phyloP scores from a whole-genome alignment of 345 rosid species.

The Citrus maxima region DNA sequence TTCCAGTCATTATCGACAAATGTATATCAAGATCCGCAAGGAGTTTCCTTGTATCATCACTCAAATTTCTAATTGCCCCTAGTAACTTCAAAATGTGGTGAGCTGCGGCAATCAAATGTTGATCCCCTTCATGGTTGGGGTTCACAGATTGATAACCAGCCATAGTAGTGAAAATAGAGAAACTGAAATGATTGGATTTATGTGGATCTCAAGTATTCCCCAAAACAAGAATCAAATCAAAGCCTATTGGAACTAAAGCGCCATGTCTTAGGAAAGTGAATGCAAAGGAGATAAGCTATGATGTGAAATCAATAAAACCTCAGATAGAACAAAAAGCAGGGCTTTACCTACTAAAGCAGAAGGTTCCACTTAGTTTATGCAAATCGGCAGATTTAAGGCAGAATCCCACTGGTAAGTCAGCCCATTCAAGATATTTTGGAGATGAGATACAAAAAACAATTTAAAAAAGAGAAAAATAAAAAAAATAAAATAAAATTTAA shows the following conservation, averaged over 20 bases:
- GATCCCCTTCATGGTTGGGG: constrained; percentile 47
- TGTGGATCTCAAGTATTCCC: background rate
- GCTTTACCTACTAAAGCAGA: background rate
- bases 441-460: background rate
- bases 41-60: constrained; percentile 41
- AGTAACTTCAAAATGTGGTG: constrained; percentile 58
- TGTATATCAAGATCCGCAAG: constrained; percentile 48
- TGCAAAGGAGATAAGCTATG: background rate
- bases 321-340: background rate
- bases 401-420: background rate
- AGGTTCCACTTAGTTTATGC: background rate
- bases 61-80: constrained; percentile 42
- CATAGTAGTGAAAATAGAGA: constrained; percentile 11
- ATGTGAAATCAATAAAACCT: background rate
- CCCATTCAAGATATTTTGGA: background rate
- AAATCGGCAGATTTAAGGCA: background rate
- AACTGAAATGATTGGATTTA: background rate
- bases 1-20: constrained; percentile 38
- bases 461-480: background rate
- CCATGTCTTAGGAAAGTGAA: background rate
- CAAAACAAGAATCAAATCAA: background rate
- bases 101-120: constrained; percentile 62
- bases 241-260: background rate
- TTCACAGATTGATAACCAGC: constrained; percentile 23
- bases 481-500: background rate